Conservation (phyloP, 2,329 filamentous ascomycete species). For the Kalaharituber pfeilii region DNA sequence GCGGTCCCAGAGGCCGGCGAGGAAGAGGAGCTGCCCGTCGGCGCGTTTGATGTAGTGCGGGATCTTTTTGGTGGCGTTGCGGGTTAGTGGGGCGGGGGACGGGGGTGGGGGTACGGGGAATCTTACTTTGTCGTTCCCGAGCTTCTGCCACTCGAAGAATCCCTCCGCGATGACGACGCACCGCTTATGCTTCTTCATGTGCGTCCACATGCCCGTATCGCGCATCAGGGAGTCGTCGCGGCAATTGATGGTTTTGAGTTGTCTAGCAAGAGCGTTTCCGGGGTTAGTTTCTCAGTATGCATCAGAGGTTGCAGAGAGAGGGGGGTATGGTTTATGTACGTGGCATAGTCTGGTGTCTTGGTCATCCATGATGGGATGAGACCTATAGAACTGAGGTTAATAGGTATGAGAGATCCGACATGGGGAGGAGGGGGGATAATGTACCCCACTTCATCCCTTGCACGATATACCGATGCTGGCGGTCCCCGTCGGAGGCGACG, state of each 20-base stretch:
- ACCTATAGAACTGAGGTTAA: constrained; percentile 28
- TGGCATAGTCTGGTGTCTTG: constrained; percentile 56
- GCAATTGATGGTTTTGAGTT: constrained; percentile 88
- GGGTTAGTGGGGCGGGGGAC: background rate
- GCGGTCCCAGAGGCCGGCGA: constrained; percentile 85
- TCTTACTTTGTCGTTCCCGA: constrained; percentile 54
- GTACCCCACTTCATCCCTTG: constrained; percentile 84
- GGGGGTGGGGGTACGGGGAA: no score
- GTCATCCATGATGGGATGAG: constrained; percentile 90
- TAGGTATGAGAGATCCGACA: background rate
- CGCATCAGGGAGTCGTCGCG: constrained; percentile 68
- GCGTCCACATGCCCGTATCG: constrained; percentile 71
- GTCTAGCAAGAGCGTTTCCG: no score
- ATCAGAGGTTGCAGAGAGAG: no score
- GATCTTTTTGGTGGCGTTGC: constrained; percentile 28
- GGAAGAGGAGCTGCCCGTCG: constrained; percentile 69
- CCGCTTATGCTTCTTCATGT: constrained; percentile 75
- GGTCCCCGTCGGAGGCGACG: constrained; percentile 28
- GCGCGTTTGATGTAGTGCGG: constrained; percentile 70
- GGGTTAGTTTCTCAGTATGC: no score
- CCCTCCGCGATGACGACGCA: constrained; percentile 80
- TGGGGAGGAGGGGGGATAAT: background rate
- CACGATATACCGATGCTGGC: constrained; percentile 46
- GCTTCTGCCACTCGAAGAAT: constrained; percentile 93
- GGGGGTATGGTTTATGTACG: constrained; percentile 21